phyloP scores from a whole-genome alignment of 2,329 filamentous ascomycete species.

The Aspergillus proliferans region DNA sequence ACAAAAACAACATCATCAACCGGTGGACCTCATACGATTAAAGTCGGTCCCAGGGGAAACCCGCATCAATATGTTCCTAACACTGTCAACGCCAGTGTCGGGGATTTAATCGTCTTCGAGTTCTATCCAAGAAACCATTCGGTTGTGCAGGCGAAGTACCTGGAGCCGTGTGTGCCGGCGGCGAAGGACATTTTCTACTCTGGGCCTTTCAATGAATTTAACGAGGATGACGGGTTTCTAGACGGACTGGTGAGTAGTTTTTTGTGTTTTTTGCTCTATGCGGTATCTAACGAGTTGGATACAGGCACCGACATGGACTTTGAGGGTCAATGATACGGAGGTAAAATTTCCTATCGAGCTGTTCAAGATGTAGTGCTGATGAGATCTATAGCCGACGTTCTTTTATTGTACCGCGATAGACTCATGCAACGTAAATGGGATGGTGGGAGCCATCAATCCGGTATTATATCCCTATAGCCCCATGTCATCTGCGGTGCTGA shows the following conservation, averaged over 20 bases:
- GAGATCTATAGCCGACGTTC: slow-evolving; percentile 49
- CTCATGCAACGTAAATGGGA: slow-evolving; percentile 59
- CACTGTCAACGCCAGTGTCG: slow-evolving; percentile 23
- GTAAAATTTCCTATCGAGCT: slow-evolving; percentile 11
- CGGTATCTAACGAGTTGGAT: too few relatives aligned
- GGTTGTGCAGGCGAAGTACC: slow-evolving; percentile 55
- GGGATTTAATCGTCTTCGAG: slow-evolving; percentile 44
- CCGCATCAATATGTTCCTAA: slow-evolving; percentile 28
- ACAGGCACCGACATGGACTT: slow-evolving; percentile 32
- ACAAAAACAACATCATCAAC: slow-evolving; percentile 9
- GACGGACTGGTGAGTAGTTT: slow-evolving; percentile 22
- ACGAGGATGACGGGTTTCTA: slow-evolving; percentile 42
- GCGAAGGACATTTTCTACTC: slow-evolving; percentile 22
- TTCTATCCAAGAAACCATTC: slow-evolving; percentile 61
- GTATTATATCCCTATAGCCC: slow-evolving; percentile 33
- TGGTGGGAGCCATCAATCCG: slow-evolving; percentile 72
- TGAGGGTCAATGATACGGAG: slow-evolving; percentile 53
- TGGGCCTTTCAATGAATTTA: slow-evolving; percentile 38
- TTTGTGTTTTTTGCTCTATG: background rate
- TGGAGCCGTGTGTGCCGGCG: slow-evolving; percentile 57
- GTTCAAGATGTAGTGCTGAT: background rate
- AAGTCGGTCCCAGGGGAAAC: slow-evolving; percentile 26
- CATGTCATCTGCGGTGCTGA: slow-evolving; percentile 4
- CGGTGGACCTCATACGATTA: slow-evolving; percentile 24
- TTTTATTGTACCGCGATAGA: slow-evolving; percentile 64